Evolutionary conservation across 495 filamentous ascomycete genomes (phyloP).

Genomic region (Penicillium manginii): DNA sequence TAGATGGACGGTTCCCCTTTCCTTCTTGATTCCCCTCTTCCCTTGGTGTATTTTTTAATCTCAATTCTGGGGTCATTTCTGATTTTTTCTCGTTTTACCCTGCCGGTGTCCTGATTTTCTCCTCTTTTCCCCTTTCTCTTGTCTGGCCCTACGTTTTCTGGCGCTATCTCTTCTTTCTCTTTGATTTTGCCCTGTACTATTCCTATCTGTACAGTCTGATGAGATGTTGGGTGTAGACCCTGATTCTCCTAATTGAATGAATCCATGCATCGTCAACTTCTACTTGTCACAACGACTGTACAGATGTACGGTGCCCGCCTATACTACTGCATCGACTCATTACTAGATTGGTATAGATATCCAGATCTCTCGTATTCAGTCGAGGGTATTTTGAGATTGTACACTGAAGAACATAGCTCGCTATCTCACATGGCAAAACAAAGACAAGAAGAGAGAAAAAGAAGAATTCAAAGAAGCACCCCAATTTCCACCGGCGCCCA

Average conservation of each 20-base stretch:
- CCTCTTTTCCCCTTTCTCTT: slow-evolving; percentile 1
- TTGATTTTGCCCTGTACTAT: slow-evolving; percentile 24
- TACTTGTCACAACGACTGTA: neutral
- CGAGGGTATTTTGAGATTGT: slow-evolving; percentile 52
- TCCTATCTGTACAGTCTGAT: slow-evolving; percentile 30
- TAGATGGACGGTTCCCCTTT: slow-evolving; percentile 8
- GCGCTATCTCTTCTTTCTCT: slow-evolving; percentile 19
- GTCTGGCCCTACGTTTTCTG: slow-evolving; percentile 11
- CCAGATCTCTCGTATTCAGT: slow-evolving; percentile 31
- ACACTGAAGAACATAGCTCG: slow-evolving; percentile 38
- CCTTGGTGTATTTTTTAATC: slow-evolving; percentile 26
- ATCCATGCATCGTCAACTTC: slow-evolving; percentile 20
- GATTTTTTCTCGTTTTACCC: slow-evolving; percentile 9
- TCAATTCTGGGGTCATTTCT: slow-evolving; percentile 20
- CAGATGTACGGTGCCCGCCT: neutral
- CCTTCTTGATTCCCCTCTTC: slow-evolving; percentile 18
- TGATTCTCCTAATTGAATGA: slow-evolving; percentile 26
- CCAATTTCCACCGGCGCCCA: slow-evolving; percentile 31
- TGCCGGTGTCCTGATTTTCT: slow-evolving; percentile 19
- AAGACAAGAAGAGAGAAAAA: slow-evolving; percentile 22
- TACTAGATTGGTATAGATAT: neutral
- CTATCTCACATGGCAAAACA: slow-evolving; percentile 40
- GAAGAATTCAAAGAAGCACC: slow-evolving; percentile 19
- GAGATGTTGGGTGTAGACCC: slow-evolving; percentile 25
- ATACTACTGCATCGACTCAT: neutral